Evolutionary conservation across 1,139 yeast genomes (phyloP).

Genomic region (Saccharomyces uvarum): DNA sequence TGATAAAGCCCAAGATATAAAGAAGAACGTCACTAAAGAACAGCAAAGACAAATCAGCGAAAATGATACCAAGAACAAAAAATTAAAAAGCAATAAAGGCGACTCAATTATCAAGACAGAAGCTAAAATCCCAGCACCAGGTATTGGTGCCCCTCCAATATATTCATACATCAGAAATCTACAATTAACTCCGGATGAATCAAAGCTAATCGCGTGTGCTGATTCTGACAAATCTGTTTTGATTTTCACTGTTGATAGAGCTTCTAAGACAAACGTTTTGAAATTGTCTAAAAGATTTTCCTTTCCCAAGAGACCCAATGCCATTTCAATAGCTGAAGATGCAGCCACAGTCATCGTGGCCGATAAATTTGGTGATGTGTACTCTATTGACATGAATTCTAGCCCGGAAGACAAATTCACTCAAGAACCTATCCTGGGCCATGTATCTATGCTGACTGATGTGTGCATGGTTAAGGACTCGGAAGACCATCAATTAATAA

Average conservation of each 20-base stretch:
- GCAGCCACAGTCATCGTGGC: constrained; percentile 57
- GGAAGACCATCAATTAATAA: constrained; percentile 42
- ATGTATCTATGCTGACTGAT: constrained; percentile 90
- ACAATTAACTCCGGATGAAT: constrained; percentile 45
- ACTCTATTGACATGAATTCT: constrained; percentile 40
- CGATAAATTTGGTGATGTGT: constrained; percentile 98
- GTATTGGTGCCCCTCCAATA: constrained; percentile 59
- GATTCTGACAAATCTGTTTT: constrained; percentile 78
- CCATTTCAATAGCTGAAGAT: constrained; percentile 54
- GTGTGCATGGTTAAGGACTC: constrained; percentile 42
- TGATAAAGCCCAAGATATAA: constrained; percentile 36
- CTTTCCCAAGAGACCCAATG: constrained; percentile 85
- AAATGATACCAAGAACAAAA: constrained; percentile 25
- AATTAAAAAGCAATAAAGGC: constrained; percentile 33
- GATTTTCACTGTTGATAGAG: constrained; percentile 43
- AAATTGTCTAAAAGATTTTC: constrained; percentile 59
- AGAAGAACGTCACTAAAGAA: constrained; percentile 43
- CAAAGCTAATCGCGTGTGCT: constrained; percentile 57
- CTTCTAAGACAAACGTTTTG: constrained; percentile 33
- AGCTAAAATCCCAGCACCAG: constrained; percentile 55
- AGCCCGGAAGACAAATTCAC: constrained; percentile 19
- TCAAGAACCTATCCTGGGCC: constrained; percentile 72
- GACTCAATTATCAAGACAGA: constrained; percentile 30
- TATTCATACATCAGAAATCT: constrained; percentile 61
- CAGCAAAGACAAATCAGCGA: constrained; percentile 33